These are phyloP conservation scores for Sporopachydermia cereana DNA, from an alignment of 1,139 yeast genomes.

Conservation along the genomic window DNA sequence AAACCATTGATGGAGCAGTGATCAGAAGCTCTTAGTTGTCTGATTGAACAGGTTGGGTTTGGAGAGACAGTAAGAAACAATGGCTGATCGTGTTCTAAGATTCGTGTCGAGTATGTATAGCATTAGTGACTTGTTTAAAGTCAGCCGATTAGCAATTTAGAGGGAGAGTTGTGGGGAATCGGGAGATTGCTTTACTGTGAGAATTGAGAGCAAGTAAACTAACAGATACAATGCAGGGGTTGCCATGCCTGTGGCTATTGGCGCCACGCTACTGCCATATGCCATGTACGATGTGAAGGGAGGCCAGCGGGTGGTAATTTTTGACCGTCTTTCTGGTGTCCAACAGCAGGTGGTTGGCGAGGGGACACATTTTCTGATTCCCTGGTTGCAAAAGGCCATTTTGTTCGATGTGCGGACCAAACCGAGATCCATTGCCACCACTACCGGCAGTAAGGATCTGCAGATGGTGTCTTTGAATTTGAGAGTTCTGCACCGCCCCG, in stretches of 20 bases:
- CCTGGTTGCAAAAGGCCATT: constrained; percentile 92
- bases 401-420: constrained; percentile 84
- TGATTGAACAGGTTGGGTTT: no score
- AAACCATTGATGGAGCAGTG: no score
- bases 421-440: constrained; percentile 88
- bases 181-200: not conserved
- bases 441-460: constrained; percentile 94
- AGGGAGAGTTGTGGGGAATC: no score
- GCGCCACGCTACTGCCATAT: constrained; percentile 54
- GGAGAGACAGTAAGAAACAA: no score
- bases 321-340: constrained; percentile 86
- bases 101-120: constrained; percentile 2
- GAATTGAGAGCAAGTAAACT: not conserved
- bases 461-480: constrained; percentile 92
- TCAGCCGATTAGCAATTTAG: no score
- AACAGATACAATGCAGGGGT: constrained; percentile 24
- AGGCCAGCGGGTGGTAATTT: constrained; percentile 90
- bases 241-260: constrained; percentile 62
- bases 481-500: constrained; percentile 91
- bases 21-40: no score
- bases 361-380: constrained; percentile 90
- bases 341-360: constrained; percentile 81
- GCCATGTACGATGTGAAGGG: constrained; percentile 91
- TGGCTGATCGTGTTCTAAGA: constrained; percentile 1
- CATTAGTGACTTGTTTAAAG: no score